Base-by-base conservation (phyloP, 257 asterid genomes). In the Solanum stenotomum region DNA sequence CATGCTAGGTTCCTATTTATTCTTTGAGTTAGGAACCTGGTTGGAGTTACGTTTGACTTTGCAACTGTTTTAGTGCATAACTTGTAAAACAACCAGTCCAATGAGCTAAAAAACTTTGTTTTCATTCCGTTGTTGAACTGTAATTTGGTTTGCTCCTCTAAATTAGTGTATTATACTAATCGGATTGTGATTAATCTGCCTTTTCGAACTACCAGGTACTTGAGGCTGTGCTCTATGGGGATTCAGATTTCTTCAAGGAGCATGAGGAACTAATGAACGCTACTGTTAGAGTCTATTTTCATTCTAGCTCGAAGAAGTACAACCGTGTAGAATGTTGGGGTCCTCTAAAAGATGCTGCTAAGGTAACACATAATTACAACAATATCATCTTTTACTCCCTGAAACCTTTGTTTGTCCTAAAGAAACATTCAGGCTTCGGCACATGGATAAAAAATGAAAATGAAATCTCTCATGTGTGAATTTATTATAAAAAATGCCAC, bases 301-400 rank as follows among this genome's bases (percentile, higher is more conserved):
- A 96, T 90, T 96, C 99, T 1, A 95, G 98, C 91, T 94, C 93
- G 27, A 93, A 90, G 78, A 95, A 93, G 71, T 96, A 95, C 89
- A 95, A 96, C 75, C 95, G 94, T 10, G 92, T 92, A 35, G 99
- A 96, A 88, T 95, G 96, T 56, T 95, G 98, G 99, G 98, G 99
- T 5, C 95, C 98, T 0, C 93, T 95, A 86, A 93, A 91, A 94
- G 96, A 95, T 89, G 98, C 98, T 63, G 96, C 94, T 72, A 70
- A 89, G 96, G 99, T 94, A 90, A 49, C 85, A 81, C n/a, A 9
- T 23, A 81, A 27, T 81, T 27, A 44, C 56, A 23, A 44, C 67
- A 79, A 16, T 16, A 63, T 79, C 40, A 79, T 46, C 85, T 1
- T 70, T 83, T 18, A 20, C 87, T 68, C 22, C 33, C 16, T 71